Conservation (phyloP, 108 stramenopile species). For the Nitzschia palea region DNA sequence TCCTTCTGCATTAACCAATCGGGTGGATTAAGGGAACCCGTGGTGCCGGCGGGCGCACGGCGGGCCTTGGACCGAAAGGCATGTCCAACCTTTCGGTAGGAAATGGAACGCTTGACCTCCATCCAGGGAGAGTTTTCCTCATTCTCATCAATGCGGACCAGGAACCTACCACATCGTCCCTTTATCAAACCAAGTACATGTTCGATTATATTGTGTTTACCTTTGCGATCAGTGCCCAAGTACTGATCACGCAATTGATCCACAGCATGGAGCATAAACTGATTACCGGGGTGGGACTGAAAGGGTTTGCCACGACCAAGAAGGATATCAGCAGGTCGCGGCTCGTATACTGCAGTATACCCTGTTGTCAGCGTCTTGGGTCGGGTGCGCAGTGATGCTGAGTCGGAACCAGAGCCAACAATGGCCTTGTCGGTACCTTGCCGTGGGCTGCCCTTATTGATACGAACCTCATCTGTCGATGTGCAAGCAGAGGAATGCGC, state of each 20-base stretch:
- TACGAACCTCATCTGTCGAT: too few relatives aligned
- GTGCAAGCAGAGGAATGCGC: too few relatives aligned
- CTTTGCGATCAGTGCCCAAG: slow-evolving; percentile 14
- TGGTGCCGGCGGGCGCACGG: too few relatives aligned
- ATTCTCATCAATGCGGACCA: slow-evolving; percentile 15
- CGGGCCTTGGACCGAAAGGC: slow-evolving; percentile 36
- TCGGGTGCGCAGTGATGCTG: too few relatives aligned
- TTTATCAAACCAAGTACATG: slow-evolving; percentile 24
- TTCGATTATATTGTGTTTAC: slow-evolving; percentile 29
- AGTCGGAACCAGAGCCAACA: too few relatives aligned
- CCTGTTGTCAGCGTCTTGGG: too few relatives aligned
- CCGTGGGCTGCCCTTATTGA: too few relatives aligned
- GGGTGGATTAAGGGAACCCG: too few relatives aligned
- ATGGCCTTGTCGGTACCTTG: too few relatives aligned
- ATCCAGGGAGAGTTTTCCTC: slow-evolving; percentile 26
- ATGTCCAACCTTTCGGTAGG: slow-evolving; percentile 33
- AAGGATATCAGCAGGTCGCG: slow-evolving; percentile 10
- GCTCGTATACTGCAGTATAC: too few relatives aligned
- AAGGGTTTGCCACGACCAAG: slow-evolving; percentile 24
- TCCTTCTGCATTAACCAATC: too few relatives aligned
- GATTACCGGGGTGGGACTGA: slow-evolving; percentile 21
- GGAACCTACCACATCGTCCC: slow-evolving; percentile 18
- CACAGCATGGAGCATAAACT: slow-evolving; percentile 14
- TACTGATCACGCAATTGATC: slow-evolving; percentile 18
- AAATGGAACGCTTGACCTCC: slow-evolving; percentile 22